Base-by-base conservation (phyloP, 345 rosid species). In the Kernera saxatilis region DNA sequence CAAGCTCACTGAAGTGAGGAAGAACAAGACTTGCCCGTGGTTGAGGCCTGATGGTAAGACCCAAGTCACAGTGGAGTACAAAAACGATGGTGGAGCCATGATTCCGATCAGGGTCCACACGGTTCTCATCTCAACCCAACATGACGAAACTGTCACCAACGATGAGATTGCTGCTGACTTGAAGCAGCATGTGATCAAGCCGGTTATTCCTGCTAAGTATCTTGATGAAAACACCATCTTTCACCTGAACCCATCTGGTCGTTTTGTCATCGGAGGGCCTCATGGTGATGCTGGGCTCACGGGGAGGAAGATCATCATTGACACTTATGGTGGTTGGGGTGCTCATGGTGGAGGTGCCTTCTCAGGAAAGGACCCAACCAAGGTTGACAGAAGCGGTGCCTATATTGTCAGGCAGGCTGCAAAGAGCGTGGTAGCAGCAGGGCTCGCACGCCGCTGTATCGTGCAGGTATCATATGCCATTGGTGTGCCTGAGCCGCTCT, bases 261-360 rank as follows among this genome's bases (percentile, higher is more conserved):
- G 94, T 51, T 88, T 88, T 58, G 94, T 88, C 50, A 88, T 88
- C 7, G 94, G 94, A 44, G 94, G 94, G 8, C 94, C 94, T 25
- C 94, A 86, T 21, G 94, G 94, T 62, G 94, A 86, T 73, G 94
- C 94, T 37, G 94, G 94, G 52, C 91, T 88, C 48, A 88, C 94
- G 0, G 94, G 94, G 49, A 77, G 94, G 71, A 88, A 88, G 80
- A 88, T 88, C 49, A 88, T 88, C 64, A 84, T 88, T 2, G 95
- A 88, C 73, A 88, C 87, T 41, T 89, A 88, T 3, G 88, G 92
- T 40, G 92, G 90, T 2, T 82, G 90, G 92, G 92, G 92, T 6
- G 95, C 95, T 36, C 95, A 84, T 3, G 87, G 90, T 36, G 92
- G 90, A 2, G 95, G 92, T 9, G 88, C 95, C 4, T 88, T 88